A percentile compares a stretch with the other conserved stretches of the same genome.
These are phyloP conservation scores for Mychonastes homosphaera DNA, from an alignment of 139 green algal species.

Conservation along the genomic window DNA sequence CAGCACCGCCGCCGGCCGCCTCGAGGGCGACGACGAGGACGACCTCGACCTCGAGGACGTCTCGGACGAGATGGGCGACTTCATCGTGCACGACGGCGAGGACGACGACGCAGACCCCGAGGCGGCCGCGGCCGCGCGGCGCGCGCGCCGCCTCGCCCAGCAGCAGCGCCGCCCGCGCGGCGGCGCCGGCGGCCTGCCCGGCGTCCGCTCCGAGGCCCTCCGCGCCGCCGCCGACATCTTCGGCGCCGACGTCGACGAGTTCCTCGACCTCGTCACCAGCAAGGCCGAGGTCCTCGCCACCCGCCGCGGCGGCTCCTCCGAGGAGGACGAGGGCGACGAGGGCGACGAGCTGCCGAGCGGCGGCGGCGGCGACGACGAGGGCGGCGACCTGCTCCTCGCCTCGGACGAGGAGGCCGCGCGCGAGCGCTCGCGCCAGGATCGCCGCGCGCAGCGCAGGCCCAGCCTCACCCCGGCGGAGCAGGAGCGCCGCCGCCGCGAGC, in stretches of 20 bases:
- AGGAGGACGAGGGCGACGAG: conserved; percentile 14
- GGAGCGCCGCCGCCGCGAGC: neutral
- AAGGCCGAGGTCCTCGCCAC: neutral
- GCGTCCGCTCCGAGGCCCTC: too few relatives aligned
- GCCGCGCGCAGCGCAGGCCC: neutral
- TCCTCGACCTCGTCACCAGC: conserved; percentile 12
- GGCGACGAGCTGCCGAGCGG: conserved; percentile 21
- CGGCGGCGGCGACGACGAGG: conserved; percentile 34
- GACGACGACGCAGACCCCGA: conserved; percentile 26
- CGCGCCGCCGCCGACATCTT: conserved; percentile 11
- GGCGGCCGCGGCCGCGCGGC: conserved; percentile 2
- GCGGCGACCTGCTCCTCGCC: neutral
- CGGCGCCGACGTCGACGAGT: conserved; percentile 21
- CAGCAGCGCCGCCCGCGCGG: neutral
- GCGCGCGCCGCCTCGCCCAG: conserved; percentile 2
- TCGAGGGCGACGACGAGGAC: neutral
- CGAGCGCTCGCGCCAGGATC: neutral
- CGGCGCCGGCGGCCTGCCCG: neutral
- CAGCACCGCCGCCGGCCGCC: neutral
- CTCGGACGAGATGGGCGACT: conserved; percentile 76
- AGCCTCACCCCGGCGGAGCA: neutral
- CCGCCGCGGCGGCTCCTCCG: conserved; percentile 7
- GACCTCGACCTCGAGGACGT: too few relatives aligned
- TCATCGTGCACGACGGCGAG: conserved; percentile 74
- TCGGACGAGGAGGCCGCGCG: conserved; percentile 5